A percentile compares a stretch with the other conserved stretches of the same genome.
phyloP scores from a whole-genome alignment of 352 stramenopile genomes.

The Phytopythium delawarense region DNA sequence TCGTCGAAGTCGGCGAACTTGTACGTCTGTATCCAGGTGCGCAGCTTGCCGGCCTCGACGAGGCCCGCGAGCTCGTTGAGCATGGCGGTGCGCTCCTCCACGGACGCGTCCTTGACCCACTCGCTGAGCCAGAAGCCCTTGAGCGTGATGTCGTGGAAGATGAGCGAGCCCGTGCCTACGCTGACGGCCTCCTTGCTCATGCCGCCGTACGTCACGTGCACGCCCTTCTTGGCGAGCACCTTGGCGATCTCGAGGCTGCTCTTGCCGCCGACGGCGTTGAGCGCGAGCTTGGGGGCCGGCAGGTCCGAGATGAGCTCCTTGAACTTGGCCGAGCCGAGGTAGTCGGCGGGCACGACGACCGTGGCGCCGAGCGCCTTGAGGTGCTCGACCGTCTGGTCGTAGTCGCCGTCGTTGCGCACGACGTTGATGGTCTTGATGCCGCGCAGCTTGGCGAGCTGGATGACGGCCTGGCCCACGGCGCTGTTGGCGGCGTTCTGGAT shows the following conservation, averaged over 20 bases:
- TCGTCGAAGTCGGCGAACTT: slow-evolving; percentile 84
- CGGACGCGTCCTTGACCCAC: slow-evolving; percentile 64
- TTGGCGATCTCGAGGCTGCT: slow-evolving; percentile 68
- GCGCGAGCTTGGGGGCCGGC: slow-evolving; percentile 75
- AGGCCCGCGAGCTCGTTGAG: slow-evolving; percentile 62
- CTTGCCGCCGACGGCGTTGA: slow-evolving; percentile 79
- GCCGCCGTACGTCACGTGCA: slow-evolving; percentile 79
- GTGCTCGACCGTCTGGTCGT: slow-evolving; percentile 69
- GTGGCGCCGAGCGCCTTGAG: slow-evolving; percentile 77
- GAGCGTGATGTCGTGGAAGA: slow-evolving; percentile 88
- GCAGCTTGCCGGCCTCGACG: slow-evolving; percentile 69
- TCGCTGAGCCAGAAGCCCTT: slow-evolving; percentile 86
- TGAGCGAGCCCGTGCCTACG: slow-evolving; percentile 65
- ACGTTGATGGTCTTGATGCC: slow-evolving; percentile 91
- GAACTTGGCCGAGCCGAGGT: slow-evolving; percentile 75
- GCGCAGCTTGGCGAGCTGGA: slow-evolving; percentile 83
- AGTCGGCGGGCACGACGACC: slow-evolving; percentile 65
- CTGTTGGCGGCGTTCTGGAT: slow-evolving; percentile 91
- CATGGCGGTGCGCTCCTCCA: slow-evolving; percentile 63
- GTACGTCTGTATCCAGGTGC: slow-evolving; percentile 85
- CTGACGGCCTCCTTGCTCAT: slow-evolving; percentile 72
- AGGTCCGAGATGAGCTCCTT: slow-evolving; percentile 83
- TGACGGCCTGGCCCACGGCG: slow-evolving; percentile 81
- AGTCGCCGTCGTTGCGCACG: slow-evolving; percentile 78
- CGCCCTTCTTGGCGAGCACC: slow-evolving; percentile 65